These are phyloP conservation scores for Wickerhamiella azyma DNA, from an alignment of 805 yeast genomes.

Conservation along the genomic window DNA sequence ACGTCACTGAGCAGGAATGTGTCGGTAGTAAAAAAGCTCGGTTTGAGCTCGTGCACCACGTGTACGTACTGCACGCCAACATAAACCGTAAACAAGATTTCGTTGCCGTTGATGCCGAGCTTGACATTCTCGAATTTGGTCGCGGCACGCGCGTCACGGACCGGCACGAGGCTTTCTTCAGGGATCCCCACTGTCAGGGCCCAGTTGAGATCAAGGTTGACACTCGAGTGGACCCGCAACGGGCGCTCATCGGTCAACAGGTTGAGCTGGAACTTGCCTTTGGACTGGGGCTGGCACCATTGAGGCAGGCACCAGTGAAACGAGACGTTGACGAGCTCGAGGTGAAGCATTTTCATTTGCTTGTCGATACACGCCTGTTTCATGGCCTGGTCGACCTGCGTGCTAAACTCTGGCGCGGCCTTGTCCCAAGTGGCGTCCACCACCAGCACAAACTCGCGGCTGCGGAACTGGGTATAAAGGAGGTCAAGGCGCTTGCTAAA, in stretches of 20 bases:
- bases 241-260: background rate
- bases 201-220: background rate
- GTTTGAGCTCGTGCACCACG: background rate
- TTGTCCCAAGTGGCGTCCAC: background rate
- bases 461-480: background rate
- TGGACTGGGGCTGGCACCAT: too few relatives aligned
- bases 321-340: background rate
- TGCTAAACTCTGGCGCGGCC: background rate
- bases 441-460: background rate
- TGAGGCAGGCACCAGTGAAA: background rate
- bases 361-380: background rate
- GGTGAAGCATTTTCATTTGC: background rate
- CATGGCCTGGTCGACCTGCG: background rate
- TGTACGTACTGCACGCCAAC: slow-evolving; percentile 4
- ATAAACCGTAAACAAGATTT: background rate
- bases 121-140: background rate
- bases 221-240: background rate
- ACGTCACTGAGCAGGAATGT: background rate
- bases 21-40: background rate
- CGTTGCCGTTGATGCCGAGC: background rate
- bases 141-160: background rate
- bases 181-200: background rate
- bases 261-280: too few relatives aligned
- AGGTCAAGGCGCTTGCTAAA: background rate
- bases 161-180: background rate